Evolutionary conservation across 2,329 filamentous ascomycete species (phyloP), one percentile per base, ranked within the genome.

Genomic region (Sporothrix curviconia): DNA sequence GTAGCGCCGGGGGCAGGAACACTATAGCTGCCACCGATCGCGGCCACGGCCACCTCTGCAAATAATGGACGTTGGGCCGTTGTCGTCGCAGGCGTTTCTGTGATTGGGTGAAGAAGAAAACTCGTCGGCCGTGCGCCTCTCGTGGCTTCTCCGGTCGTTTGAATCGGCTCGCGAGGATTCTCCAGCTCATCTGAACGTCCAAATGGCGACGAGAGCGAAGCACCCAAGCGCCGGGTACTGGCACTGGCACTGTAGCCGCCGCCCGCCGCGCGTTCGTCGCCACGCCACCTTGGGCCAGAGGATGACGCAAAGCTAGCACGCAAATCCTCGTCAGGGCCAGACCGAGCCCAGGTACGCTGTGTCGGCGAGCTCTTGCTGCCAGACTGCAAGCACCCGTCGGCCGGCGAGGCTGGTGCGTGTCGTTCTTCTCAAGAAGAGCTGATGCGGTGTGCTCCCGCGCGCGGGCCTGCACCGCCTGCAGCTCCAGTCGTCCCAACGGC

Each of bases 381-480:
- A 65, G 6, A 37, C 37, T 6, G 36, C 57, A 17, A 66, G 25
- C 12, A 61, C 60, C 7, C 59, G 63, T 4, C 62, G 50, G 19
- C 51, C 43, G 25, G n/a, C n/a, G n/a, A n/a, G 59, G 58, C 11
- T 60, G 60, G 11, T 58, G 61, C n/a, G n/a, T n/a, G 11, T 60
- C 57, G 47, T 63, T 62, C 59, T 66, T 64, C 24, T 60, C 61
- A 17, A 50, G 61, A 47, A 66, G 60, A n/a, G 59, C 61, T 1
- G 55, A 36, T 1, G 63, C 60, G 36, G 63, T 63, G 59, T 63
- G 60, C 17, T 50, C 24, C 0, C 56, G 49, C 1, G 61, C 63
- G 19, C 59, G 56, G 2, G 58, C 56, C 60, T 64, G 63, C n/a
- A 65, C 61, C 25, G 61, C 59, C 54, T 64, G 59, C 46, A 65